phyloP scores from a whole-genome alignment of 331 rosid species.

The Erythrophleum ivorense region DNA sequence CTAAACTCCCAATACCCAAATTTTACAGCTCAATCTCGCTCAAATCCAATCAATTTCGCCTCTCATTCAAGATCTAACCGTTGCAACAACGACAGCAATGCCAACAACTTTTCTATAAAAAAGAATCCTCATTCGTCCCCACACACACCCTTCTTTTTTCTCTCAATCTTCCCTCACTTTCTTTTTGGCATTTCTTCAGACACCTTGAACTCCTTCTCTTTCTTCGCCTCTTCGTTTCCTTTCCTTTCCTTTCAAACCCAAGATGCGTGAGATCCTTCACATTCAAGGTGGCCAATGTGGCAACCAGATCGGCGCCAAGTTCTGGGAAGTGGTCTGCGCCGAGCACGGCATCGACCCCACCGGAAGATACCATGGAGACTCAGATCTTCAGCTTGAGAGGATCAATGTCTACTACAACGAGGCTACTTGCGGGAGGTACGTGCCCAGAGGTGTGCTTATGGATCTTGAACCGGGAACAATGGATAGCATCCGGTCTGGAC shows the following conservation, averaged over 20 bases:
- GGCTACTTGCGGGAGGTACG: constrained; percentile 69
- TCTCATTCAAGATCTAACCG: constrained; percentile 36
- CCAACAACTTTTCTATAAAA: constrained; percentile 47
- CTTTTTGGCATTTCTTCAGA: background rate
- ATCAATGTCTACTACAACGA: constrained; percentile 84
- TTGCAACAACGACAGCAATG: constrained; percentile 32
- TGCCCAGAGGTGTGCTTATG: constrained; percentile 82
- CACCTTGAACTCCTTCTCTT: background rate
- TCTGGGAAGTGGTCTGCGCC: constrained; percentile 82
- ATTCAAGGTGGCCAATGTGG: constrained; percentile 87
- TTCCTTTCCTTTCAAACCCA: background rate
- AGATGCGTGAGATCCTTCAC: constrained; percentile 85
- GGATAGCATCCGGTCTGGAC: constrained; percentile 80
- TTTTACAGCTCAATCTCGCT: constrained; percentile 19
- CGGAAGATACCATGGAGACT: constrained; percentile 65
- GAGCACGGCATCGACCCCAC: constrained; percentile 83
- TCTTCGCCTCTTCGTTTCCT: too few relatives aligned
- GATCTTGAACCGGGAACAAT: constrained; percentile 83
- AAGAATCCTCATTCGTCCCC: constrained; percentile 48
- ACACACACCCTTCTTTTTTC: constrained; percentile 2
- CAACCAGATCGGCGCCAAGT: constrained; percentile 86
- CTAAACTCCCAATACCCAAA: background rate
- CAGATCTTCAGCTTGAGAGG: constrained; percentile 74
- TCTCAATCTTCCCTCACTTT: background rate
- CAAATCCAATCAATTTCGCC: background rate